Conservation (phyloP, 192 early-diverging fungal species). For the Chytriomyces sp. region DNA sequence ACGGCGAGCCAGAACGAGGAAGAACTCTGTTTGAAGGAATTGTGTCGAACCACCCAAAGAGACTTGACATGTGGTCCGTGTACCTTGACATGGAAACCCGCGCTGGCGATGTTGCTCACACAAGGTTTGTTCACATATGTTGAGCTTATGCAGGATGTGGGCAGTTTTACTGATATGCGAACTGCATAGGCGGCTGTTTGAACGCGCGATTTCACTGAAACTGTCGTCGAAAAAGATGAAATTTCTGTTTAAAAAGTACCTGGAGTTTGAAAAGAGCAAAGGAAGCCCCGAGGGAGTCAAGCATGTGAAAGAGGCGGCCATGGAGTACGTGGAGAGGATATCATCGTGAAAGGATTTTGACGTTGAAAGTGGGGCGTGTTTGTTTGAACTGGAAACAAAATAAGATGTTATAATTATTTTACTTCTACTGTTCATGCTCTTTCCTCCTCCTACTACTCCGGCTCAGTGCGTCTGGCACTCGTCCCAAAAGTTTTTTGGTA, state of each 20-base stretch:
- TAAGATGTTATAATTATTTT: no score
- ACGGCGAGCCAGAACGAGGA: constrained; percentile 95
- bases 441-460: no score
- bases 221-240: constrained; percentile 98
- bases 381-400: no score
- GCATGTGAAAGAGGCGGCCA: constrained; percentile 85
- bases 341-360: not conserved
- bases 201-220: constrained; percentile 86
- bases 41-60: constrained; percentile 89
- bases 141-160: no score
- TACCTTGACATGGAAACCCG: constrained; percentile 97
- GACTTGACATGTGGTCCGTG: constrained; percentile 94
- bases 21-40: constrained; percentile 98
- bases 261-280: constrained; percentile 90
- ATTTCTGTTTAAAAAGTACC: constrained; percentile 98
- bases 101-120: constrained; percentile 68
- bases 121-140: constrained; percentile 50
- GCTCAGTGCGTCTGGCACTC: not conserved
- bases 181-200: constrained; percentile 74
- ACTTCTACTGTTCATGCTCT: no score
- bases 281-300: constrained; percentile 80
- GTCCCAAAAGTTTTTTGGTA: constrained; percentile 3
- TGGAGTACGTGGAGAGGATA: constrained; percentile 78
- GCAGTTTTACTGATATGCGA: not conserved
- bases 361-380: no score